Percentiles rank a stretch among this genome's conserved stretches.
Conservation (phyloP, 2,329 filamentous ascomycete genomes). For the Ceratocystis ficicola region DNA sequence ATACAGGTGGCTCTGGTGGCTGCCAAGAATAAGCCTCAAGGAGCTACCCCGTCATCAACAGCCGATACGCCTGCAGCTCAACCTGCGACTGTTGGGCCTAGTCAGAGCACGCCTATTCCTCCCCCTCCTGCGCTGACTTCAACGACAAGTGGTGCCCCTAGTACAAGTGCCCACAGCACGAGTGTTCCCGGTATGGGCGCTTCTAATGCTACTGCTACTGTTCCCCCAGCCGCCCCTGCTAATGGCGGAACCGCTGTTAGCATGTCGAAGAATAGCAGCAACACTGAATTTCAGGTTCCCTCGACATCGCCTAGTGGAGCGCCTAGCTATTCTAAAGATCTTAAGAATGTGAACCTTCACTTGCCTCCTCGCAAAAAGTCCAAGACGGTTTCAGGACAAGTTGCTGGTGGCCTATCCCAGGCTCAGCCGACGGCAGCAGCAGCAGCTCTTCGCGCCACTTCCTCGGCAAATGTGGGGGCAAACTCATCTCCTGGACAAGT, state of each 20-base stretch:
- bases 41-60: neutral
- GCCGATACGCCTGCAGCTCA: neutral
- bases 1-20: neutral
- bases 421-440: neutral
- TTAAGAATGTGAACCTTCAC: slow-evolving; percentile 43
- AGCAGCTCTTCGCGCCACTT: neutral
- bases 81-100: neutral
- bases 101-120: neutral
- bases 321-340: slow-evolving; percentile 36
- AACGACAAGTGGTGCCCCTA: neutral
- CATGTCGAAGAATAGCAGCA: slow-evolving; percentile 8
- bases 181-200: neutral
- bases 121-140: neutral
- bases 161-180: neutral
- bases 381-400: slow-evolving; percentile 30
- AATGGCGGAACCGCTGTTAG: neutral
- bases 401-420: neutral
- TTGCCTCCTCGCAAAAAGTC: slow-evolving; percentile 46
- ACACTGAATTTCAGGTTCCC: slow-evolving; percentile 12
- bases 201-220: neutral
- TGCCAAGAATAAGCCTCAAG: slow-evolving; percentile 6
- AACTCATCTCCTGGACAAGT: slow-evolving; percentile 14
- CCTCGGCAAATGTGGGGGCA: slow-evolving; percentile 4
- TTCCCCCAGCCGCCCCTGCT: neutral
- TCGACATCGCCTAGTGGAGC: slow-evolving; percentile 48